phyloP scores from a whole-genome alignment of 192 early-diverging fungal species.

The Oehlia diaphana region DNA sequence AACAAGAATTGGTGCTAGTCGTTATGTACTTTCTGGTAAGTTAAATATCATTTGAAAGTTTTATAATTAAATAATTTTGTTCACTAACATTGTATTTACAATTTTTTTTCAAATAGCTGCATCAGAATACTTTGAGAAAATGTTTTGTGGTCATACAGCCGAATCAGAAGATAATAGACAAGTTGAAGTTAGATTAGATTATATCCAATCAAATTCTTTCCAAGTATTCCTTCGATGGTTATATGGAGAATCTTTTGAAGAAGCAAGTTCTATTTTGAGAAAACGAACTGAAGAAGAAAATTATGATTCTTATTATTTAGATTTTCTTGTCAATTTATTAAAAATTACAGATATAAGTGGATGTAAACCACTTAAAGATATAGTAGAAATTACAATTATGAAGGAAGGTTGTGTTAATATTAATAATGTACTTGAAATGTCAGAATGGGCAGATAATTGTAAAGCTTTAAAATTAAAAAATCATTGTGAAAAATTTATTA shows the following conservation, averaged over 20 bases:
- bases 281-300: neutral
- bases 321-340: neutral
- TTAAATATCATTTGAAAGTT: too few species aligned
- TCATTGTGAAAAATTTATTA: neutral
- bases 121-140: neutral
- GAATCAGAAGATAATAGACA: neutral
- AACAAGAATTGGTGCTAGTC: neutral
- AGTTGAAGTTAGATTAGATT: neutral
- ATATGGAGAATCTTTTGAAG: constrained; percentile 5
- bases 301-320: neutral
- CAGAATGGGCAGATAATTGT: neutral
- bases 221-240: constrained; percentile 2
- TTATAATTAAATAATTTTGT: too few species aligned
- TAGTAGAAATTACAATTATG: neutral
- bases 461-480: neutral
- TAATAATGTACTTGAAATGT: neutral
- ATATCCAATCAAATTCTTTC: neutral
- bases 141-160: neutral
- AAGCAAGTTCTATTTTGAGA: neutral
- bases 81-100: neutral
- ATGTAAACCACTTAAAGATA: neutral
- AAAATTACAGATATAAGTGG: neutral
- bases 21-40: constrained; percentile 13
- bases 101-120: neutral
- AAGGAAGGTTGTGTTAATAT: neutral